A percentile compares a stretch with the other conserved stretches of the same genome.
Evolutionary conservation across 345 rosid genomes (phyloP).

Genomic region (Gossypium raimondii): DNA sequence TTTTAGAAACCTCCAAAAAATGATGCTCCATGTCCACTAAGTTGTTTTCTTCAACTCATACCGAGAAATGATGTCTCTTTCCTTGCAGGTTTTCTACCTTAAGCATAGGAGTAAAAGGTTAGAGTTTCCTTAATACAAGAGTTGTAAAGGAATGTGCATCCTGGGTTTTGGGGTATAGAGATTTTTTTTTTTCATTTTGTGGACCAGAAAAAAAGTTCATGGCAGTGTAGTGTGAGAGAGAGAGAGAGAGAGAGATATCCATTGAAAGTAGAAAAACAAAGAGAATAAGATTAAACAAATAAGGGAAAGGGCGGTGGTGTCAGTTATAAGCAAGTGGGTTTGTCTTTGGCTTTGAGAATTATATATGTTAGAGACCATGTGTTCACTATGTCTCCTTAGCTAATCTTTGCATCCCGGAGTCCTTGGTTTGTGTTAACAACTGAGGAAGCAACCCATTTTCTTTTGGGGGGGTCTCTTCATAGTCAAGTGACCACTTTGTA

Average conservation of each 20-base stretch:
- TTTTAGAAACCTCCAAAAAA: constrained; percentile 33
- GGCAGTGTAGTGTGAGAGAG: constrained; percentile 11
- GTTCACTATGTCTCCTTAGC: constrained; percentile 37
- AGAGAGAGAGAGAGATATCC: constrained; percentile 12
- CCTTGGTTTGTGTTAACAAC: constrained; percentile 35
- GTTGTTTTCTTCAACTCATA: constrained; percentile 37
- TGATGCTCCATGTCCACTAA: constrained; percentile 44
- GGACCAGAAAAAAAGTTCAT: constrained; percentile 23
- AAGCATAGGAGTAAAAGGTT: constrained; percentile 16
- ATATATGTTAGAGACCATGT: constrained; percentile 30
- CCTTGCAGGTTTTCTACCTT: constrained; percentile 35
- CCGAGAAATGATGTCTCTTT: constrained; percentile 37
- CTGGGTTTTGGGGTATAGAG: constrained; percentile 26
- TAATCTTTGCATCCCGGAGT: constrained; percentile 28
- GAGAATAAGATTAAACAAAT: constrained; percentile 27
- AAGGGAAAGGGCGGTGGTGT: constrained; percentile 43
- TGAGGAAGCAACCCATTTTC: constrained; percentile 34
- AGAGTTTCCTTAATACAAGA: constrained; percentile 10
- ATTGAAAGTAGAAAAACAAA: constrained; percentile 32
- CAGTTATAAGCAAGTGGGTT: constrained; percentile 63
- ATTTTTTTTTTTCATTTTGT: constrained; percentile 7
- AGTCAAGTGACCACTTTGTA: constrained; percentile 27
- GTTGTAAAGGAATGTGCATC: constrained; percentile 30
- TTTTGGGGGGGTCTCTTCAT: constrained; percentile 18
- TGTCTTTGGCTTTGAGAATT: constrained; percentile 36